Evolutionary conservation across 2,329 filamentous ascomycete species (phyloP).

Genomic region (Colletotrichum kahawae): DNA sequence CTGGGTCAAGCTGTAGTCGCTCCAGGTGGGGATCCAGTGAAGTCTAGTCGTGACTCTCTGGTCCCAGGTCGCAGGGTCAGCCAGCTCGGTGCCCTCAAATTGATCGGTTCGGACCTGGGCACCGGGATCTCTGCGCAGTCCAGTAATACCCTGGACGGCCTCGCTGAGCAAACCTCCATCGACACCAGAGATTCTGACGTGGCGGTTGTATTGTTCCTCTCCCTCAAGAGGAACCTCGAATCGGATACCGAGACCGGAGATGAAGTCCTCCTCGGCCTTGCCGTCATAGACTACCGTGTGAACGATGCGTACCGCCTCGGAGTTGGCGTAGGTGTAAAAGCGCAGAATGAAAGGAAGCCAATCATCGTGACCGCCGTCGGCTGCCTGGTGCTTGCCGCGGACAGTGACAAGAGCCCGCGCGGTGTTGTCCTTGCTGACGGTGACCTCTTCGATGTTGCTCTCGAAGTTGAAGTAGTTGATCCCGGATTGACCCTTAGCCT

Average conservation of each 20-base stretch:
- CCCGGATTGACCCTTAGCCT: constrained; percentile 35
- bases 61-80: constrained; percentile 51
- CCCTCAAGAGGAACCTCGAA: constrained; percentile 59
- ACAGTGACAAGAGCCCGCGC: constrained; percentile 53
- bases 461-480: constrained; percentile 51
- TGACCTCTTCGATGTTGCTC: constrained; percentile 56
- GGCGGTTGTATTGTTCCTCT: constrained; percentile 62
- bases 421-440: constrained; percentile 46
- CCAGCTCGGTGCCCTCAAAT: constrained; percentile 48
- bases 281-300: constrained; percentile 64
- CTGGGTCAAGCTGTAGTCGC: constrained; percentile 61
- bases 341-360: constrained; percentile 62
- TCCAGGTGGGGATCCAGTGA: constrained; percentile 64
- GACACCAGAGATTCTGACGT: constrained; percentile 60
- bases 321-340: constrained; percentile 64
- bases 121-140: constrained; percentile 60
- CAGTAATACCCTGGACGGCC: constrained; percentile 64
- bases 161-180: constrained; percentile 62
- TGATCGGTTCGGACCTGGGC: constrained; percentile 52
- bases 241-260: constrained; percentile 57
- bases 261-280: constrained; percentile 52
- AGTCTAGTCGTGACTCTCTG: constrained; percentile 48
- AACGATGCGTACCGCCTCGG: constrained; percentile 57
- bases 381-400: constrained; percentile 40
- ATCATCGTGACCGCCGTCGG: constrained; percentile 39